Evolutionary conservation across 495 filamentous ascomycete species (phyloP).

Genomic region (Penicillium psychrofluorescens): DNA sequence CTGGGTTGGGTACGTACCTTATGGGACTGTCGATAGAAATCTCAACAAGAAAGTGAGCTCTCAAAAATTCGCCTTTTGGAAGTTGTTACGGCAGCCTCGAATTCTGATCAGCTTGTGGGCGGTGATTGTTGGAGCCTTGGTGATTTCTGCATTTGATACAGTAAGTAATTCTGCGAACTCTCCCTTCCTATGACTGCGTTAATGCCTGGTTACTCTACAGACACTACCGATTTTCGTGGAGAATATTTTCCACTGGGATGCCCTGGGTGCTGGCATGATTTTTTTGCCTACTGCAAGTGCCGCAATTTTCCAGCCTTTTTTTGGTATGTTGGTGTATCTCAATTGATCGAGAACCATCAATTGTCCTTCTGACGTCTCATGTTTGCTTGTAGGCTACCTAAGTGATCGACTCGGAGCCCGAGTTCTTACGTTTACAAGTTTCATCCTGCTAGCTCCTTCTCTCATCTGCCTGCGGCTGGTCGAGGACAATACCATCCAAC

Average conservation of each 20-base stretch:
- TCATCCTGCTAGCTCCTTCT: slow-evolving; percentile 35
- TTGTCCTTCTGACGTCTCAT: slow-evolving; percentile 24
- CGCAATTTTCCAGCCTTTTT: slow-evolving; percentile 37
- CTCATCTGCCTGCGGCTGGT: slow-evolving; percentile 45
- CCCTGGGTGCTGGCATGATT: slow-evolving; percentile 59
- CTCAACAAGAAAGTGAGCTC: background rate
- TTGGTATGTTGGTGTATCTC: slow-evolving; percentile 12
- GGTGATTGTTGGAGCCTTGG: slow-evolving; percentile 7
- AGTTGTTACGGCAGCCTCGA: slow-evolving; percentile 7
- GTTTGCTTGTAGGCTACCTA: slow-evolving; percentile 25
- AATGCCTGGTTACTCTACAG: slow-evolving; percentile 1
- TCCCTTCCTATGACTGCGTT: background rate
- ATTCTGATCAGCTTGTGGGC: slow-evolving; percentile 13
- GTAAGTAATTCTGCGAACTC: slow-evolving; percentile 1
- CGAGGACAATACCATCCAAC: slow-evolving; percentile 15
- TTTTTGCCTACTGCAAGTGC: slow-evolving; percentile 60
- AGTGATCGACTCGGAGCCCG: slow-evolving; percentile 46
- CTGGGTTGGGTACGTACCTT: background rate
- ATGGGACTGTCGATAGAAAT: background rate
- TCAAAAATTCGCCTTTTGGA: background rate
- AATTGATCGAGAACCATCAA: slow-evolving; percentile 8
- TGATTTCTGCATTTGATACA: slow-evolving; percentile 12
- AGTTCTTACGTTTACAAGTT: slow-evolving; percentile 36
- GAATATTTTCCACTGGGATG: slow-evolving; percentile 52
- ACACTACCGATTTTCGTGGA: slow-evolving; percentile 54